Percentiles rank a stretch among this genome's conserved stretches.
These are phyloP conservation scores for Nicotiana undulata DNA, from an alignment of 257 asterid species.

Conservation along the genomic window DNA sequence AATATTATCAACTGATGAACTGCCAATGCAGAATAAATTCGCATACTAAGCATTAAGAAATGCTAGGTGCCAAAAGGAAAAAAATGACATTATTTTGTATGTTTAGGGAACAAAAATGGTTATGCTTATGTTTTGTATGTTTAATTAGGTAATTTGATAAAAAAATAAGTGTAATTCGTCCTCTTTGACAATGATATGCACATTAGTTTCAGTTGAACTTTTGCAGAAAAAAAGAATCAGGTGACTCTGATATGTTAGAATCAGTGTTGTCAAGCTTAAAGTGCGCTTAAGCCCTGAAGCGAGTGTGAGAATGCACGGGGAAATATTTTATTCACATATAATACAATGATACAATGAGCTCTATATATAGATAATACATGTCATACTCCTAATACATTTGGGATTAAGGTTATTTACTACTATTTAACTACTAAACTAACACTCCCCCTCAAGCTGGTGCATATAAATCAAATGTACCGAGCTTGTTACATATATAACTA, in stretches of 20 bases:
- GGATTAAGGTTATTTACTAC: too few relatives aligned
- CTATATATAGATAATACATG: too few relatives aligned
- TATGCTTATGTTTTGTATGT: background rate
- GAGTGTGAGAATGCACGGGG: too few relatives aligned
- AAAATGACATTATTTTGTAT: background rate
- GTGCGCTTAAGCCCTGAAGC: too few relatives aligned
- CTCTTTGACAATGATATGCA: constrained; percentile 18
- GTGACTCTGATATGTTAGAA: constrained; percentile 53
- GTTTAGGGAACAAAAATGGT: background rate
- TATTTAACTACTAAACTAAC: too few relatives aligned
- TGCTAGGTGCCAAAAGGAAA: background rate
- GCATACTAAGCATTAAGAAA: background rate
- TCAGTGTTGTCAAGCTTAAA: too few relatives aligned
- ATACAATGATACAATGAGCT: too few relatives aligned
- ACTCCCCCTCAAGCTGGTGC: too few relatives aligned
- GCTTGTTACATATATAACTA: too few relatives aligned
- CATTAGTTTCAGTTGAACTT: constrained; percentile 36
- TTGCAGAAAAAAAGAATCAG: constrained; percentile 21
- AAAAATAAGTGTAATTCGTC: constrained; percentile 7
- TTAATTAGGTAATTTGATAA: constrained; percentile 5
- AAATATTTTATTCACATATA: too few relatives aligned
- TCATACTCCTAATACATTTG: too few relatives aligned
- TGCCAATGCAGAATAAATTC: constrained; percentile 25
- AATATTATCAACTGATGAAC: constrained; percentile 19
- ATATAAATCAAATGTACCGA: too few relatives aligned